A percentile compares a stretch with the other conserved stretches of the same genome.
phyloP scores from a whole-genome alignment of 805 yeast genomes.

The Spathaspora sp. region DNA sequence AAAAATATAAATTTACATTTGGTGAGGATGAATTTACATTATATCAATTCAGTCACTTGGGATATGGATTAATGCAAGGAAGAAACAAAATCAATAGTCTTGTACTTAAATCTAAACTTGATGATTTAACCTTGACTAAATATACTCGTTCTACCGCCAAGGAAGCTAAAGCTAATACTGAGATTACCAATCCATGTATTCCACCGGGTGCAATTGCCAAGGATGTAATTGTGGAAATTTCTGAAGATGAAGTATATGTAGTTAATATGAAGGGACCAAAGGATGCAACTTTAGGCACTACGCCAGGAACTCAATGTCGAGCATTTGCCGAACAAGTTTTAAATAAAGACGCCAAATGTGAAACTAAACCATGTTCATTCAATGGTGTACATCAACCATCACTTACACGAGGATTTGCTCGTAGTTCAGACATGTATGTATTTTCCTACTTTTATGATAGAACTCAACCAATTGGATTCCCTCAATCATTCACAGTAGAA shows the following conservation, averaged over 20 bases:
- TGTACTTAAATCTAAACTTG: conserved; percentile 44
- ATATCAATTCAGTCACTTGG: conserved; percentile 93
- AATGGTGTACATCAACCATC: conserved; percentile 98
- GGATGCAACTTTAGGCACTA: conserved; percentile 45
- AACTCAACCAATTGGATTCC: conserved; percentile 93
- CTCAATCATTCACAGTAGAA: conserved; percentile 76
- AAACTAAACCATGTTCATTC: conserved; percentile 82
- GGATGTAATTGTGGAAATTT: conserved; percentile 57
- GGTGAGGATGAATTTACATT: conserved; percentile 78
- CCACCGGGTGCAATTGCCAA: conserved; percentile 71
- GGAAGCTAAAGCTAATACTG: conserved; percentile 35
- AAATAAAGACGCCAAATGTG: conserved; percentile 79
- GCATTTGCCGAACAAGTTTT: conserved; percentile 75
- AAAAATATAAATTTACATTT: conserved; percentile 73
- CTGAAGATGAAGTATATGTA: conserved; percentile 38
- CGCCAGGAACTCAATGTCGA: conserved; percentile 81
- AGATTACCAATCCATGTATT: conserved; percentile 77
- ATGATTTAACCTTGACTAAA: conserved; percentile 13
- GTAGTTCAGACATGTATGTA: conserved; percentile 73
- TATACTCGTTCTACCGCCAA: conserved; percentile 22
- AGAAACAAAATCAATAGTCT: conserved; percentile 73
- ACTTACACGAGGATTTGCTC: conserved; percentile 69
- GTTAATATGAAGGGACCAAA: conserved; percentile 66
- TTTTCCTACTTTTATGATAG: conserved; percentile 96
- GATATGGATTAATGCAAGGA: conserved; percentile 94